These are phyloP conservation scores for Oryza nivara DNA, from an alignment of 176 grass and related monocot species.

Conservation along the genomic window DNA sequence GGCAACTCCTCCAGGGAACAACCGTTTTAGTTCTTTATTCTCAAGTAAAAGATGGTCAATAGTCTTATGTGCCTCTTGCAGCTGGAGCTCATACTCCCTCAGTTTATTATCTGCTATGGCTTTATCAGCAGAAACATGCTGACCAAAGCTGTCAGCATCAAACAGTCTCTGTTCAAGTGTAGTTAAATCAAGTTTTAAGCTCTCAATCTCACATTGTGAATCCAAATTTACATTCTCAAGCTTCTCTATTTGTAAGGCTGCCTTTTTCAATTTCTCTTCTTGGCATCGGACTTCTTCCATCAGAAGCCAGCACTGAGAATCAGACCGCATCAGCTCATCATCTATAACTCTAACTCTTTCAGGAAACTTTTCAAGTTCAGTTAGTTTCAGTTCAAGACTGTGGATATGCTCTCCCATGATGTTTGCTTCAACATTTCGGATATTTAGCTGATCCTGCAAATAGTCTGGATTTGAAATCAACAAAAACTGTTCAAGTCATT, in stretches of 20 bases:
- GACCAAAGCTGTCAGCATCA: constrained; percentile 50
- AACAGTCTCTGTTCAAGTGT: constrained; percentile 74
- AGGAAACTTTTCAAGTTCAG: constrained; percentile 74
- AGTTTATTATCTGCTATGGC: constrained; percentile 36
- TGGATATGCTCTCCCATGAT: constrained; percentile 89
- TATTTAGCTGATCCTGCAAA: constrained; percentile 94
- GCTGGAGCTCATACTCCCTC: constrained; percentile 44
- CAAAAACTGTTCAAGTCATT: constrained; percentile 28
- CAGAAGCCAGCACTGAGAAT: constrained; percentile 76
- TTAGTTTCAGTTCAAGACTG: constrained; percentile 84
- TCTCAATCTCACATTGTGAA: constrained; percentile 95
- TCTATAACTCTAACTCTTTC: constrained; percentile 65
- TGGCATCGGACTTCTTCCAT: constrained; percentile 73
- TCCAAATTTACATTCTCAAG: constrained; percentile 75
- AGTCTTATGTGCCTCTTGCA: constrained; percentile 51
- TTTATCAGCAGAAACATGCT: constrained; percentile 52
- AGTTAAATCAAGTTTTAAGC: constrained; percentile 95
- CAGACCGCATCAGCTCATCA: constrained; percentile 54
- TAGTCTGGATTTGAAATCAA: constrained; percentile 67
- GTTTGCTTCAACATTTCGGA: constrained; percentile 79
- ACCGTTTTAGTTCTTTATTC: constrained; percentile 63
- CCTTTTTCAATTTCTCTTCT: constrained; percentile 73
- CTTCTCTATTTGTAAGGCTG: constrained; percentile 69
- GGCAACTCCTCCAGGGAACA: constrained; percentile 46
- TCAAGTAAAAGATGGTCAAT: constrained; percentile 57